Percentiles rank a stretch among this genome's conserved stretches.
These are phyloP conservation scores for Ceriops zippeliana DNA, from an alignment of 345 rosid species.

Conservation along the genomic window DNA sequence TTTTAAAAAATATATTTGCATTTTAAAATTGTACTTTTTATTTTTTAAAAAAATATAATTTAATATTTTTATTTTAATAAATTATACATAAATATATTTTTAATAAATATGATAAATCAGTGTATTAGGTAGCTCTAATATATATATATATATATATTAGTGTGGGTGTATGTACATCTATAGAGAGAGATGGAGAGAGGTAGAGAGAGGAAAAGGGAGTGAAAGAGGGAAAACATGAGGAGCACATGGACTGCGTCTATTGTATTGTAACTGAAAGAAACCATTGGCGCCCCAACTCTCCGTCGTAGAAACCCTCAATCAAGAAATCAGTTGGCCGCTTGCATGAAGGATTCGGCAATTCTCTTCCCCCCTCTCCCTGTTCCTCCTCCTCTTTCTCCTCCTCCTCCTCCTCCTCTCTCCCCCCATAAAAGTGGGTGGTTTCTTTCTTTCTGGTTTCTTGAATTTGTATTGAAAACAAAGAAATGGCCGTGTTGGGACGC, in stretches of 20 bases:
- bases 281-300: constrained; percentile 63
- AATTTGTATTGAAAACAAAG: neutral
- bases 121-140: no score
- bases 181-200: neutral
- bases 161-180: neutral
- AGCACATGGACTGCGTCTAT: neutral
- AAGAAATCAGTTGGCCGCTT: neutral
- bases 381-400: neutral
- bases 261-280: constrained; percentile 20
- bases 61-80: no score
- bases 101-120: no score
- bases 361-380: neutral
- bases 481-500: constrained; percentile 37
- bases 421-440: constrained; percentile 8
- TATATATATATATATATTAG: no score
- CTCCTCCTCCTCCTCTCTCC: neutral
- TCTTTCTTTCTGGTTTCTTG: constrained; percentile 6
- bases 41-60: no score
- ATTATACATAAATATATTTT: no score
- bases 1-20: no score
- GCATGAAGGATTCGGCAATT: neutral
- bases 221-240: no score
- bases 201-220: neutral
- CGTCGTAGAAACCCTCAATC: neutral
- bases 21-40: no score